Conservation (phyloP, 192 early-diverging fungal genomes). For the Umbelopsis sp. region DNA sequence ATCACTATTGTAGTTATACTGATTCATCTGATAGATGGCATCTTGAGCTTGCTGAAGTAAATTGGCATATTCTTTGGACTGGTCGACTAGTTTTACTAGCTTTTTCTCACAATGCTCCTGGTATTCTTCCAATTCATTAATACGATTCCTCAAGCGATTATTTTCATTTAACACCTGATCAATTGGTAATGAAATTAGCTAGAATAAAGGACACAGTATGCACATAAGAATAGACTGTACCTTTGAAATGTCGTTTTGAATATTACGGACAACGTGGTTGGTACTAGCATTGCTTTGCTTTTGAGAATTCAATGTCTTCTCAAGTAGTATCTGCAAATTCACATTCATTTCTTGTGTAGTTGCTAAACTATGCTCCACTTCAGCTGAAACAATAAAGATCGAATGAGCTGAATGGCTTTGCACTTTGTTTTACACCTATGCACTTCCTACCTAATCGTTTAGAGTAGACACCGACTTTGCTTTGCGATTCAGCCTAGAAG, state of each 20-base stretch:
- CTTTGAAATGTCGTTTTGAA: slow-evolving; percentile 57
- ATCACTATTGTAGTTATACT: slow-evolving; percentile 6
- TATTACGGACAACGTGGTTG: slow-evolving; percentile 58
- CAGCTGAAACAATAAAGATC: slow-evolving; percentile 29
- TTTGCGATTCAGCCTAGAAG: slow-evolving; percentile 47
- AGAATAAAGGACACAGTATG: background rate
- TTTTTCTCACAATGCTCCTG: slow-evolving; percentile 57
- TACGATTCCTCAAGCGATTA: slow-evolving; percentile 47
- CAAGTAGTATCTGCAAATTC: slow-evolving; percentile 51
- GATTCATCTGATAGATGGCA: slow-evolving; percentile 46
- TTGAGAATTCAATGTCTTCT: slow-evolving; percentile 54
- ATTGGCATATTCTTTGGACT: slow-evolving; percentile 60
- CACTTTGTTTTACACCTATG: background rate
- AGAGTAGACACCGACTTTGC: slow-evolving; percentile 54
- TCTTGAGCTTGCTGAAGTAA: slow-evolving; percentile 61
- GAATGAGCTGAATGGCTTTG: background rate
- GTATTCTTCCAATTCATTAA: slow-evolving; percentile 57
- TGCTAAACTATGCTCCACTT: slow-evolving; percentile 57
- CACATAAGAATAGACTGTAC: slow-evolving; percentile 22
- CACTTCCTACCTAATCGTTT: slow-evolving; percentile 44
- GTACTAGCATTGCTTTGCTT: slow-evolving; percentile 59
- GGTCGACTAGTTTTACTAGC: slow-evolving; percentile 54
- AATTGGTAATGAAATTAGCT: background rate
- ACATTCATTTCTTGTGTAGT: slow-evolving; percentile 59
- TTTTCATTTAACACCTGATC: slow-evolving; percentile 49